phyloP scores from a whole-genome alignment of 202 grass and related monocot species.

The Carex sylvatica region DNA sequence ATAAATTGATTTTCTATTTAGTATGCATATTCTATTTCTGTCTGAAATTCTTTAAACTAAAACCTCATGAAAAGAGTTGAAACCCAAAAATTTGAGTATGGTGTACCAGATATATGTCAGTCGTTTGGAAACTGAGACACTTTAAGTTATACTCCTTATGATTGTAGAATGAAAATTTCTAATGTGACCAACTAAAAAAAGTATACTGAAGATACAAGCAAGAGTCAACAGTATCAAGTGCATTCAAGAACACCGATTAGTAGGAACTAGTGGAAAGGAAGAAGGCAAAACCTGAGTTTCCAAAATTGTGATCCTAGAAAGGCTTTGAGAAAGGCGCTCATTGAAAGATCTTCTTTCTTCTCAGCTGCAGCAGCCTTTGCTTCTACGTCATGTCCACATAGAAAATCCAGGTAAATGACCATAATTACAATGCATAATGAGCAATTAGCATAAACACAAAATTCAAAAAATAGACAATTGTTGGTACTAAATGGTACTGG shows the following conservation, averaged over 20 bases:
- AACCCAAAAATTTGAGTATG: no score
- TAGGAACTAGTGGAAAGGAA: background rate
- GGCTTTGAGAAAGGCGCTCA: constrained; percentile 83
- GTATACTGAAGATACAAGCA: background rate
- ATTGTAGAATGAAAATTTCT: no score
- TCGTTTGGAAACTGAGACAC: background rate
- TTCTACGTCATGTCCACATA: constrained; percentile 72
- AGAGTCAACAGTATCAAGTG: background rate
- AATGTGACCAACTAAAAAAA: background rate
- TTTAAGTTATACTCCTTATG: background rate
- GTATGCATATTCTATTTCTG: no score
- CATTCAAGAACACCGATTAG: background rate
- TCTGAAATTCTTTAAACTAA: no score
- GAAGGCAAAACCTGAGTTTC: constrained; percentile 77
- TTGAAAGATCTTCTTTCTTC: constrained; percentile 83
- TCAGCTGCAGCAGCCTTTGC: constrained; percentile 92
- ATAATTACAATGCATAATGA: background rate
- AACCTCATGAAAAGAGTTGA: no score
- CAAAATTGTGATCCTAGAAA: constrained; percentile 78
- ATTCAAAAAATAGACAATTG: constrained; percentile 8
- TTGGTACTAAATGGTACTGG: background rate
- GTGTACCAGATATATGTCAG: no score
- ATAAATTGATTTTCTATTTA: no score
- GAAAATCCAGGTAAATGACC: background rate
- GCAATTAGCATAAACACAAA: background rate